phyloP scores from a whole-genome alignment of 495 filamentous ascomycete genomes.

The Rhypophila decipiens region DNA sequence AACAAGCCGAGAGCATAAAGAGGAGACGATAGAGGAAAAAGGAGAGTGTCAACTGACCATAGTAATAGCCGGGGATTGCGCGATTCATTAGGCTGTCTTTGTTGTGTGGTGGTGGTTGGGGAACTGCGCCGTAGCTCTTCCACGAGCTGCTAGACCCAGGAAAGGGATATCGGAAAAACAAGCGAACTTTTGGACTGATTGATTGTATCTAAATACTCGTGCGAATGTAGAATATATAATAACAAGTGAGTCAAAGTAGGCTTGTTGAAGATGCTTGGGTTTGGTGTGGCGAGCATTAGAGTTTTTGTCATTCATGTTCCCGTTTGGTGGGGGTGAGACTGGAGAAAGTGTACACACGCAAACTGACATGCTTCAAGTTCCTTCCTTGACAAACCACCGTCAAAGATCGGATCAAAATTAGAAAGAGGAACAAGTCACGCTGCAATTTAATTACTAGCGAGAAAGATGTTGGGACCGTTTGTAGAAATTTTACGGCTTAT shows the following conservation, averaged over 20 bases:
- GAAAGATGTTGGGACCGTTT: too few species aligned
- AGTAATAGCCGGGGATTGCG: conserved; percentile 38
- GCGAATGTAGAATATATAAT: too few species aligned
- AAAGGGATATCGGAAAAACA: not conserved
- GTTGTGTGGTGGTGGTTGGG: not conserved
- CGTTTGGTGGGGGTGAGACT: too few species aligned
- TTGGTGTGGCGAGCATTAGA: not conserved
- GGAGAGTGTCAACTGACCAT: conserved; percentile 21
- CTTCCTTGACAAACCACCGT: too few species aligned
- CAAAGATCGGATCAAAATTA: not conserved
- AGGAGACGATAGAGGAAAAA: not conserved
- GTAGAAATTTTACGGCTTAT: conserved; percentile 31
- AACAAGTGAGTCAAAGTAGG: not conserved
- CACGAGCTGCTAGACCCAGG: too few species aligned
- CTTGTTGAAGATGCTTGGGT: not conserved
- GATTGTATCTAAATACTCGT: too few species aligned
- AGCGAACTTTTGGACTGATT: too few species aligned
- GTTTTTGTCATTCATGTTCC: too few species aligned
- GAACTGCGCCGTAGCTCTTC: too few species aligned
- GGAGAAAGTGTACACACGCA: too few species aligned
- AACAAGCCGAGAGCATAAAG: not conserved
- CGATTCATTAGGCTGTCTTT: conserved; percentile 4
- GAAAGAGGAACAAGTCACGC: not conserved
- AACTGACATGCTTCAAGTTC: too few species aligned
- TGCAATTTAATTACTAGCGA: not conserved